Evolutionary conservation across 306 rosid genomes (phyloP), one percentile per base, ranked within the genome.

Genomic region (Quercus dentata): DNA sequence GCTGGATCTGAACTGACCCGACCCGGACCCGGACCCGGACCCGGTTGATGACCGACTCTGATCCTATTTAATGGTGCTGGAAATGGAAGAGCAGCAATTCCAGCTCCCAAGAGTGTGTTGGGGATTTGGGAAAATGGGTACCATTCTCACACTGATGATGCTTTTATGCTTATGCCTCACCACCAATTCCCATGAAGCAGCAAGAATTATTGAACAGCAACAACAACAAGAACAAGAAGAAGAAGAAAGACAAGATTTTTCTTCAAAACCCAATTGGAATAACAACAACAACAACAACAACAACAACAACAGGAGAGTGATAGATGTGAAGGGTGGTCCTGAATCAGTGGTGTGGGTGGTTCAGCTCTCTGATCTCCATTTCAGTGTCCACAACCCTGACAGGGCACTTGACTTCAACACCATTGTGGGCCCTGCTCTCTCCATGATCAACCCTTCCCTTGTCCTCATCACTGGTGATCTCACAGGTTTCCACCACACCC

Each of bases 281-380:
- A 33, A 21, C 51, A 33, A 67, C 35, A 13, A 31, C 49, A 33
- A 15, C 25, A 65, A 33, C 33, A 17, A 21, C 21, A 17, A 21
- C 21, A 21, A 35, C 35, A 18, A 38, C 11, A 41, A 1, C 11
- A 35, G 72, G 52, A 71, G 78, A 58, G 88, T 80, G 67, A 75
- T 83, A 23, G 69, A 76, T 67, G 73, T 75, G 17, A 83, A 85
- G n/a, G 94, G 90, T 76, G 85, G 69, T 31, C 85, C 91, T 1
- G 91, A 89, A 81, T 92, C 95, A 15, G 86, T 92, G 59, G 76
- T 92, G 67, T 95, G 99, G 99, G 81, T 82, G 71, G 97, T 95
- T 89, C 99, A 95, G 89, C 91, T 95, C 51, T 92, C 99, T 56
- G 98, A 95, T 90, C 97, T 95, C 76, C 99, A 95, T 84, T 92